These are phyloP conservation scores for Nematodospora valgi DNA, from an alignment of 805 yeast genomes.

Conservation along the genomic window DNA sequence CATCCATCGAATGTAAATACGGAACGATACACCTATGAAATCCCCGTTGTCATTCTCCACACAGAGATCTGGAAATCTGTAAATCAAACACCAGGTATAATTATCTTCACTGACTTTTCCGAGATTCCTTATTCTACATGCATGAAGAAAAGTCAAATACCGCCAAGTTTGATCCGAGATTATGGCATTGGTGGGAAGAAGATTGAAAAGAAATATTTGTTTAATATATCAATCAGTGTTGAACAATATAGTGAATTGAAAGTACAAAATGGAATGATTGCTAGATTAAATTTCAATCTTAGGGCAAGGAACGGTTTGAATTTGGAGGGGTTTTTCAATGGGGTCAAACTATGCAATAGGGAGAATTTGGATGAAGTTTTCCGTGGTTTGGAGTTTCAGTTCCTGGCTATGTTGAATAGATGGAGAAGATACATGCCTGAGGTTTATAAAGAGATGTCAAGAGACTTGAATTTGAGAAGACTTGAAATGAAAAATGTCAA, in stretches of 20 bases:
- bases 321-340: slow-evolving; percentile 4
- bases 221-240: slow-evolving; percentile 1
- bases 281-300: slow-evolving; percentile 2
- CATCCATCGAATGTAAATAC: no score
- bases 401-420: background rate
- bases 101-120: slow-evolving; percentile 5
- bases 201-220: background rate
- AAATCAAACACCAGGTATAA: background rate
- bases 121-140: background rate
- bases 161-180: background rate
- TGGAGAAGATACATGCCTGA: background rate
- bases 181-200: background rate
- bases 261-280: background rate
- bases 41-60: slow-evolving; percentile 2
- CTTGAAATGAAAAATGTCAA: slow-evolving; percentile 1
- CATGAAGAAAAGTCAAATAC: background rate
- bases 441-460: background rate
- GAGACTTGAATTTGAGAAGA: background rate
- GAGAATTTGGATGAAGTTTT: slow-evolving; percentile 3
- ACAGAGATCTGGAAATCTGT: background rate
- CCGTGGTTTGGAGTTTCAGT: slow-evolving; percentile 2
- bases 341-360: background rate
- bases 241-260: slow-evolving; percentile 1
- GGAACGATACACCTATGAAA: slow-evolving; percentile 2
- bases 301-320: background rate